Conservation (phyloP, 768 basidiomycete species). For the Coprinellus micaceus region DNA sequence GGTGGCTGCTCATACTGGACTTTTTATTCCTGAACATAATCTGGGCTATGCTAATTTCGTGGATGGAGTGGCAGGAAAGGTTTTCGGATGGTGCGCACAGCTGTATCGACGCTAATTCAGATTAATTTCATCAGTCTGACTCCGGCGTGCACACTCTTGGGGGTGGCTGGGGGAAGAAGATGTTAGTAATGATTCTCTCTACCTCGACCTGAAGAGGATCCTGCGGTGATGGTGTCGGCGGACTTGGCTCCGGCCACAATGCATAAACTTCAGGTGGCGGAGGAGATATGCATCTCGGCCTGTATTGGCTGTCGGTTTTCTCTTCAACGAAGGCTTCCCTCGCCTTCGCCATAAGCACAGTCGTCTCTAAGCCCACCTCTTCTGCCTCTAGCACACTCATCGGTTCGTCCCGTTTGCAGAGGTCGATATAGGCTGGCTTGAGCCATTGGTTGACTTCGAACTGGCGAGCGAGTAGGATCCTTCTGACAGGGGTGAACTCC, state of each 20-base stretch:
- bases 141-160: no score
- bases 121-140: neutral
- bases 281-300: no score
- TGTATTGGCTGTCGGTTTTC: no score
- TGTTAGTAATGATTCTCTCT: neutral
- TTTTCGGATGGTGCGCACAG: slow-evolving; percentile 41
- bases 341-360: neutral
- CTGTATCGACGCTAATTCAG: neutral
- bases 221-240: no score
- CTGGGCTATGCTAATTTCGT: slow-evolving; percentile 49
- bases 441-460: slow-evolving; percentile 38
- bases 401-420: slow-evolving; percentile 31
- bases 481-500: slow-evolving; percentile 22
- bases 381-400: slow-evolving; percentile 26
- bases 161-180: no score
- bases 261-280: no score
- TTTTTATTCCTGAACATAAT: slow-evolving; percentile 50
- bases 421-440: slow-evolving; percentile 30
- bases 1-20: slow-evolving; percentile 52
- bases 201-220: neutral
- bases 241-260: no score
- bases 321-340: slow-evolving; percentile 2
- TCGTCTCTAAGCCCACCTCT: slow-evolving; percentile 23
- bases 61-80: slow-evolving; percentile 37
- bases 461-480: slow-evolving; percentile 36